Evolutionary conservation across 2,329 filamentous ascomycete species (phyloP).

Genomic region (Mycosphaerella arachidis): DNA sequence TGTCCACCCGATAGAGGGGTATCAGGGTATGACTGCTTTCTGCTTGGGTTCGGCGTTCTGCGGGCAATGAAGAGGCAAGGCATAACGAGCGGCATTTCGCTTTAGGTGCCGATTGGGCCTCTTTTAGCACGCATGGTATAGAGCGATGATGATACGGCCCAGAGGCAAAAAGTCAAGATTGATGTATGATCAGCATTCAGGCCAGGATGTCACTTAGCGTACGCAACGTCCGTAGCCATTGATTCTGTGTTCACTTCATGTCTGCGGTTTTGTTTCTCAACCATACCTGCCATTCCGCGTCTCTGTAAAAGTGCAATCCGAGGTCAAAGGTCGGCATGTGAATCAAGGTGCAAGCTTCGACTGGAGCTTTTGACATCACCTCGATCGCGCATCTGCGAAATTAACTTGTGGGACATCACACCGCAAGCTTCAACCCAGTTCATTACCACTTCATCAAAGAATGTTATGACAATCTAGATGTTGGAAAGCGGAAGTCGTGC

Average conservation of each 20-base stretch:
- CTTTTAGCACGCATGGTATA: conserved; percentile 18
- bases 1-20: conserved; percentile 34
- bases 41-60: conserved; percentile 20
- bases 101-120: conserved; percentile 11
- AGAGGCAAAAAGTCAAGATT: conserved; percentile 22
- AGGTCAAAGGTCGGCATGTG: not conserved
- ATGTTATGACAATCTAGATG: not conserved
- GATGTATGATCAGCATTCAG: conserved; percentile 24
- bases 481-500: conserved; percentile 1
- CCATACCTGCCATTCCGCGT: not conserved
- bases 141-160: conserved; percentile 24
- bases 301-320: not conserved
- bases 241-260: conserved; percentile 1
- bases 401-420: not conserved
- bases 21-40: conserved; percentile 2
- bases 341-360: not conserved
- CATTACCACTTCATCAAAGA: not conserved
- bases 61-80: conserved; percentile 20
- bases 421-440: not conserved
- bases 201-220: conserved; percentile 20
- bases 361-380: conserved; percentile 1
- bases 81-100: conserved; percentile 7
- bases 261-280: not conserved
- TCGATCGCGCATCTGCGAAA: not conserved
- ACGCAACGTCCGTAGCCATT: conserved; percentile 18